Percentiles rank a stretch among this genome's conserved stretches.
phyloP scores from a whole-genome alignment of 1,284 basidiomycete species.

The Malassezia restricta region DNA sequence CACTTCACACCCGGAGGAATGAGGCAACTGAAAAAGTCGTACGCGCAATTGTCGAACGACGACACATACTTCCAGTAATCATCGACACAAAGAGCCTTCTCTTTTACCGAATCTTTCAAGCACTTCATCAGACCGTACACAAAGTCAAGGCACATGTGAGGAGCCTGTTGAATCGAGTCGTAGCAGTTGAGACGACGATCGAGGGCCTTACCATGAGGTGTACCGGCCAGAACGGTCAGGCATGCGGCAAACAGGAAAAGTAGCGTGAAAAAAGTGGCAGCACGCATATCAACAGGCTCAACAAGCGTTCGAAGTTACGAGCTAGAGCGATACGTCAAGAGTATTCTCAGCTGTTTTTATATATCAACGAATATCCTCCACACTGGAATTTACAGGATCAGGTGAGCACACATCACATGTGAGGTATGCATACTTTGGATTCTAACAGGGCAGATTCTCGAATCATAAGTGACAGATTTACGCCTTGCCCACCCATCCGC shows the following conservation, averaged over 20 bases:
- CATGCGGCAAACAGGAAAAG: conserved; percentile 1
- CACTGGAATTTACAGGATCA: not conserved
- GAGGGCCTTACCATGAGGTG: not conserved
- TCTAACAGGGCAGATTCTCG: not conserved
- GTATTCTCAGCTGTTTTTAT: not conserved
- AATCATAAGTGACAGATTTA: no score
- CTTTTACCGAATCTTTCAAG: not conserved
- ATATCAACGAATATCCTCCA: not conserved
- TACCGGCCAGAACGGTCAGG: conserved; percentile 2
- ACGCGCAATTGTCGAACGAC: conserved; percentile 3
- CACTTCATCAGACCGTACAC: conserved; percentile 1
- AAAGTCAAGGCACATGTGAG: conserved; percentile 4
- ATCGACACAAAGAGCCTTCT: not conserved
- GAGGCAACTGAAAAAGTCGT: conserved; percentile 3
- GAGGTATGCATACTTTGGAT: not conserved
- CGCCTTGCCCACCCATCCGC: no score
- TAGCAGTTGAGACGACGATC: conserved; percentile 1
- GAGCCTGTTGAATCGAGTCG: conserved; percentile 1
- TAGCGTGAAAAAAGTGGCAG: not conserved
- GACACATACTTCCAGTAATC: conserved; percentile 6
- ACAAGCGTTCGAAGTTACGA: not conserved
- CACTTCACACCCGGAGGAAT: conserved; percentile 1
- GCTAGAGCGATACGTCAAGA: not conserved
- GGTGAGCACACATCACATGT: not conserved
- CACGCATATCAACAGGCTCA: not conserved